Base-by-base conservation (phyloP, 2,329 filamentous ascomycete genomes). In the Cadophora sp. region DNA sequence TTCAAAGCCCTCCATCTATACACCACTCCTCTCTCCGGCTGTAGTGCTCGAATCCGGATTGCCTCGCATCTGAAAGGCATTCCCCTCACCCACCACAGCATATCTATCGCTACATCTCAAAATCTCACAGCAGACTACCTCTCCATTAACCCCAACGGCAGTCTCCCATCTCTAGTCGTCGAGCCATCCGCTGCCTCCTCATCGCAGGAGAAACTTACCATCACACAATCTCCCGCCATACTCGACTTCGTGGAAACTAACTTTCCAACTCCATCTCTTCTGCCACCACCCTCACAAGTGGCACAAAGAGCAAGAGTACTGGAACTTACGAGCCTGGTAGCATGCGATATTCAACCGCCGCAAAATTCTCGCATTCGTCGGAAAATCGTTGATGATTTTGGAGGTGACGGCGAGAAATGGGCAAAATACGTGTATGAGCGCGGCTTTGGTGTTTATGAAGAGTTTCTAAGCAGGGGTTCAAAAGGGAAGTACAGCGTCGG, bases 401-500 rank as follows among this genome's bases (percentile, higher is more conserved):
- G 60, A 14, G 69, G 68, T 24, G 60, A 69, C 55, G 55, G 60
- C 6, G 50, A 67, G 31, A 55, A 27, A 4, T 68, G 66, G 65
- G 69, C 64, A 19, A 51, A 51, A 19, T 66, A 34, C 40, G 65
- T 71, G 16, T 68, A 67, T 40, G 64, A 71, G 40, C 60, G 66
- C 4, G 69, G 62, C 0, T 64, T 71, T 29, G 48, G 51, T 3
- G 62, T 69, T n/a, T 71, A 65, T 22, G 67, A 69, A n/a, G 46
- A 46, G 5, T 68, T 69, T 48, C 24, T 66, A 2, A 48, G 59
- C 40, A 67, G 24, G 34, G 50, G 53, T 12, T 51, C 59, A 6
- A 80, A 83, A 0, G 85, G 86, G 0, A 79, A 69, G 37, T 89
- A 83, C 71, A 87, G 85, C 3, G 83, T 87, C 8, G 88, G 86